Evolutionary conservation across 2,329 filamentous ascomycete species (phyloP), one percentile per base, ranked within the genome.

Genomic region (Paecilomyces niveus): DNA sequence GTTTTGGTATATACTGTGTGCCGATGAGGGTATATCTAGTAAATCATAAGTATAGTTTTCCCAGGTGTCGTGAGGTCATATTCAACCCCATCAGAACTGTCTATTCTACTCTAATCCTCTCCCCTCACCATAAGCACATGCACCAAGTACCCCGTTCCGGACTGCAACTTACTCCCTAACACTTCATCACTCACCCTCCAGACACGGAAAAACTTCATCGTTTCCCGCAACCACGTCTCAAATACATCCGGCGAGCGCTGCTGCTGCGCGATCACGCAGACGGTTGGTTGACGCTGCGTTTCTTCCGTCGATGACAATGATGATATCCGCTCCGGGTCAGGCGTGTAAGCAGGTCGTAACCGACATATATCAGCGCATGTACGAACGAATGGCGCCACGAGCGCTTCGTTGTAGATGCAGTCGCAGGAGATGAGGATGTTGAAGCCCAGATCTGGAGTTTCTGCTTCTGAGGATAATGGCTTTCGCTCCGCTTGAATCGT

Each of bases 381-480:
- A 66, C 87, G 83, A n/a, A 94, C 89, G 54, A 97, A 84, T 0
- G 92, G 91, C 51, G 83, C 78, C 24, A 97, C 84, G 2, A 97
- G 82, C 2, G 89, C 84, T 64, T 96, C 90, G 74, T 97, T 99
- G 79, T 95, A 99, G 65, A 99, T 88, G 73, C 92, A 97, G 73
- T 99, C 94, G 69, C 91, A 96, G 3, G 92, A 91, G 35, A 97
- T 72, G 10, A 97, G 79, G 13, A 86, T 75, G 67, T 95, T 89
- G 64, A 94, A 88, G 58, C 82, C 81, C 2, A 58, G 62, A 53
- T 71, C 67, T 13, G 39, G 39, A 8, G 6, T 7, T 6, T 45
- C 39, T 8, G 39, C 13, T 8, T 45, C 15, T 45, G 39, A 21
- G 3, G 15, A 50, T 5, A 54, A n/a, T 10, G n/a, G n/a, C n/a